A percentile compares a stretch with the other conserved stretches of the same genome.
Evolutionary conservation across 192 early-diverging fungal species (phyloP).

Genomic region (Backusella luteola): DNA sequence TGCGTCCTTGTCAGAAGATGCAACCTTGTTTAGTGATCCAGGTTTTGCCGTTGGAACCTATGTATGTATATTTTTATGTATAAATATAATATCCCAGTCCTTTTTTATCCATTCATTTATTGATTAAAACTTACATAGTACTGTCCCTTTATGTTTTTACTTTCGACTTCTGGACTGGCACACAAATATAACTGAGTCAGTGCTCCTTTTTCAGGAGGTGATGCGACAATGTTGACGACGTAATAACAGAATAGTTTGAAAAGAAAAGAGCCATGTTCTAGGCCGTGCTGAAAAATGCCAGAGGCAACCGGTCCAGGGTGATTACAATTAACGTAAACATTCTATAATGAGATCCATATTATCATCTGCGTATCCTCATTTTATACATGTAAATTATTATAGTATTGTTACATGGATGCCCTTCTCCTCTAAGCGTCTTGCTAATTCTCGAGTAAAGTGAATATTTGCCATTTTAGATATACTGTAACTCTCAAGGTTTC

Average conservation of each 20-base stretch:
- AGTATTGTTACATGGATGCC: too few relatives aligned
- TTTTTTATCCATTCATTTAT: not conserved
- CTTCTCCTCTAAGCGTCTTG: constrained; percentile 17
- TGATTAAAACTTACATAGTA: constrained; percentile 28
- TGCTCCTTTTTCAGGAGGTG: constrained; percentile 24
- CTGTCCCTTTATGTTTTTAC: constrained; percentile 36
- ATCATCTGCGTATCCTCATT: too few relatives aligned
- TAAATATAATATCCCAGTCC: not conserved
- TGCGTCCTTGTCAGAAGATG: not conserved
- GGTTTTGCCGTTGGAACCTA: constrained; percentile 16
- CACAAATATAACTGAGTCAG: constrained; percentile 47
- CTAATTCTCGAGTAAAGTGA: constrained; percentile 23
- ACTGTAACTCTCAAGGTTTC: not conserved
- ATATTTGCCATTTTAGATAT: constrained; percentile 20
- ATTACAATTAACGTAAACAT: too few relatives aligned
- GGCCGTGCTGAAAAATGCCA: too few relatives aligned
- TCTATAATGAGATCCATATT: too few relatives aligned
- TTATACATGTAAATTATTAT: too few relatives aligned
- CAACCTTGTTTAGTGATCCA: not conserved
- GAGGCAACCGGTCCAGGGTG: too few relatives aligned
- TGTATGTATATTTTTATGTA: not conserved
- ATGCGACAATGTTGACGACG: too few relatives aligned
- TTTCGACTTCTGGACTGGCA: constrained; percentile 50
- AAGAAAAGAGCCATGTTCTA: too few relatives aligned
- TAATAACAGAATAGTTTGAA: too few relatives aligned